Percentiles rank a stretch among this genome's conserved stretches.
Evolutionary conservation across 495 filamentous ascomycete genomes (phyloP).

Genomic region (Lepraria neglecta): DNA sequence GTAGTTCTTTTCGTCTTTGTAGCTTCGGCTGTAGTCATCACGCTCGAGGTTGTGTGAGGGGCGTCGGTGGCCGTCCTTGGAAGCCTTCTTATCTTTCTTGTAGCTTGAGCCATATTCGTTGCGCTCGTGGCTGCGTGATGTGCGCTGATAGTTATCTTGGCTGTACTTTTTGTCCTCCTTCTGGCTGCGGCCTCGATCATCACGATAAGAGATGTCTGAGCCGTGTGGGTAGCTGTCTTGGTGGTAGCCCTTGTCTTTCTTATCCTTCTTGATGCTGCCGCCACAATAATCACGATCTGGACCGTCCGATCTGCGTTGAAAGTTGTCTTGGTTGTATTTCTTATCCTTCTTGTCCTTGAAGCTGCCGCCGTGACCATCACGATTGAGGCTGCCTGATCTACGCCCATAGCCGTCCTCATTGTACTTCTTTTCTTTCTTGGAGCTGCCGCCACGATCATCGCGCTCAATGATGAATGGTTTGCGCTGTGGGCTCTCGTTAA

Average conservation of each 20-base stretch:
- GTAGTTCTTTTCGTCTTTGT: conserved; percentile 2
- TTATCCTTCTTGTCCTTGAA: background rate
- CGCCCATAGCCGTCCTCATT: background rate
- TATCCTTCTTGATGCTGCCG: conserved; percentile 2
- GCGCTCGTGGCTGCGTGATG: conserved; percentile 1
- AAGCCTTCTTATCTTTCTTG: background rate
- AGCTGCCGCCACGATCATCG: background rate
- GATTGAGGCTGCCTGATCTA: background rate
- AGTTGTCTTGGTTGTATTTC: background rate
- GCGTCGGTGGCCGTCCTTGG: background rate
- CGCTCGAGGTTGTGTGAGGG: background rate
- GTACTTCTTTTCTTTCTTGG: conserved; percentile 2
- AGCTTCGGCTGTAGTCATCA: background rate
- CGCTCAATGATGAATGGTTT: background rate
- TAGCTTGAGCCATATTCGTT: background rate
- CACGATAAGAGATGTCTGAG: background rate
- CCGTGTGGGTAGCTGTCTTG: background rate
- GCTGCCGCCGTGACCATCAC: background rate
- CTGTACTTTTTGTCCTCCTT: conserved; percentile 4
- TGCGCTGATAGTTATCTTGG: background rate
- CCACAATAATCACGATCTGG: background rate
- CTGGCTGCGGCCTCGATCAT: background rate
- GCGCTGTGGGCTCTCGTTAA: background rate
- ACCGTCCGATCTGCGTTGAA: background rate
- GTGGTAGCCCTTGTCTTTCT: background rate